Percentiles rank a stretch among this genome's conserved stretches.
Conservation (phyloP, 192 early-diverging fungal species). For the Coemansia sp. region DNA sequence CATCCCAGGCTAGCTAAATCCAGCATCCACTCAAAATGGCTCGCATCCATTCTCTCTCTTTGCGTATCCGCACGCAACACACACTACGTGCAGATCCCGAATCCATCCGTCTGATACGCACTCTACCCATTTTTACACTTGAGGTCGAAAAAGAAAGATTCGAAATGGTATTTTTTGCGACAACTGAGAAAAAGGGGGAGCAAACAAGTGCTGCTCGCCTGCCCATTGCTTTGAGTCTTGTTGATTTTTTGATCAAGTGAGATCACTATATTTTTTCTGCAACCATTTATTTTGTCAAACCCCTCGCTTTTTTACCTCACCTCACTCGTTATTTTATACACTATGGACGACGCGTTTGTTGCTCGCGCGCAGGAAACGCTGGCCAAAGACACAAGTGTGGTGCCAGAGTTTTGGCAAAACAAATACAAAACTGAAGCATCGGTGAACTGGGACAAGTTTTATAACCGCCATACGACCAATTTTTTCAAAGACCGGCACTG, state of each 20-base stretch:
- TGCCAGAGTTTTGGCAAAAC: conserved; percentile 72
- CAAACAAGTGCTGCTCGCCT: neutral
- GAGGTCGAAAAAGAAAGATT: conserved; percentile 18
- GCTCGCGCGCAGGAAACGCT: conserved; percentile 60
- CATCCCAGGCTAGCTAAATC: neutral
- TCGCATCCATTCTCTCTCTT: conserved; percentile 9
- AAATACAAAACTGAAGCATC: conserved; percentile 79
- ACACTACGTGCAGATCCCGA: neutral
- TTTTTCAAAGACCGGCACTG: conserved; percentile 99
- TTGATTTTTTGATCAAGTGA: conserved; percentile 1
- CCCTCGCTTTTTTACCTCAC: neutral
- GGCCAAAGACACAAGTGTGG: conserved; percentile 61
- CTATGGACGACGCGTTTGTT: conserved; percentile 58
- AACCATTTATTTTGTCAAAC: neutral
- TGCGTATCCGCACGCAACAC: conserved; percentile 3
- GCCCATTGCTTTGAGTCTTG: neutral
- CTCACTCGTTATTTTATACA: neutral
- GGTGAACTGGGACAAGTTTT: conserved; percentile 82
- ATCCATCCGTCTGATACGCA: conserved; percentile 32
- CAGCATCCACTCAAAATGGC: neutral
- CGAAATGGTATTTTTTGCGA: conserved; percentile 15
- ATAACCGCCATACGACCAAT: conserved; percentile 78
- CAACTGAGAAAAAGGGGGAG: conserved; percentile 18
- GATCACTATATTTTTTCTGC: neutral
- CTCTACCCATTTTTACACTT: conserved; percentile 42